Evolutionary conservation across 352 stramenopile genomes (phyloP), one percentile per base, ranked within the genome.

Genomic region (Globisporangium ultimum): DNA sequence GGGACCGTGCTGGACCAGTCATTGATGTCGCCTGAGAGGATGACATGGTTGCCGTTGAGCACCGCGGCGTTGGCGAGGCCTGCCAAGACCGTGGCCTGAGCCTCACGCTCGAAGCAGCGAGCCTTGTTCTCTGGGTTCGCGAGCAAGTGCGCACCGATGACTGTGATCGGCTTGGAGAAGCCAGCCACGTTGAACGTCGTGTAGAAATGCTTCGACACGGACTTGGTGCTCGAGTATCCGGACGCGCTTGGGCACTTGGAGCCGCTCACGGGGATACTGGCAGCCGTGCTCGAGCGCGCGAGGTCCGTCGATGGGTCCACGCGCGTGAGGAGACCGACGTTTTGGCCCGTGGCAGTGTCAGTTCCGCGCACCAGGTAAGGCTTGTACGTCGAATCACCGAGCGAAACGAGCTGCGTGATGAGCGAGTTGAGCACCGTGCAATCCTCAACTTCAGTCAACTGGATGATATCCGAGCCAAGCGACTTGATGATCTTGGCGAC

Each of bases 141-240:
- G 22, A 90, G 56, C 51, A 90, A 61, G 58, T 90, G 80, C 15
- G 75, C 77, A 17, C 78, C 80, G 11, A 90, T 74, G n/a, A 89
- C 56, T 0, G 78, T 87, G 49, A 90, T 72, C 9, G 78, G 75
- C 60, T 86, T 88, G 42, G 74, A 76, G 67, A 84, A 85, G 7
- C 79, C 75, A 6, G 68, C 61, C 40, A 85, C 69, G 45, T 88
- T 80, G 69, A 90, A 85, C 8, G 74, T 81, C 48, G 80, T 80
- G 69, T 82, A 85, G 50, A 88, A 82, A 64, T 90, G 71, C 68
- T 90, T 90, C 53, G 76, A 76, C 34, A 88, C 76, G 11, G 63
- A 69, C 63, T 85, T 87, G 7, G 72, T 68, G 42, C 58, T 68
- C 14, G 74, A 70, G 59, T 72, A 74, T 18, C 65, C 72, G 20